phyloP scores from a whole-genome alignment of 306 rosid species.

The Cucurbita ficifolia region DNA sequence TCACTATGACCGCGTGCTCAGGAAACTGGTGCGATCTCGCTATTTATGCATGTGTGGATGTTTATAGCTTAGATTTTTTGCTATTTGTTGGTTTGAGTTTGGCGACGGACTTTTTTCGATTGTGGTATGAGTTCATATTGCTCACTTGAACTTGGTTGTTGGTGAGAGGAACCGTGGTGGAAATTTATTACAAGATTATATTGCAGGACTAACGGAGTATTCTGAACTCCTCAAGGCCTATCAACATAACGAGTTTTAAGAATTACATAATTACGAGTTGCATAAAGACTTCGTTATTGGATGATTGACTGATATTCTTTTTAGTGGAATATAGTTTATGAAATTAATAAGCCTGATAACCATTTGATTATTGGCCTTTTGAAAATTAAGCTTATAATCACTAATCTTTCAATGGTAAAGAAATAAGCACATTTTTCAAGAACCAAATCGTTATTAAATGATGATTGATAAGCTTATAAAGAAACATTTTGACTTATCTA shows the following conservation, averaged over 20 bases:
- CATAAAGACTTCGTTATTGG: not conserved
- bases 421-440: not conserved
- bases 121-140: not conserved
- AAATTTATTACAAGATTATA: not conserved
- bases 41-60: not conserved
- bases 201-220: not conserved
- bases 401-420: too few species aligned
- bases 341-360: not conserved
- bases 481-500: not conserved
- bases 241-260: not conserved
- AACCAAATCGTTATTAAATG: not conserved
- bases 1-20: constrained; percentile 73
- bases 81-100: not conserved
- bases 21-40: constrained; percentile 42
- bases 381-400: not conserved
- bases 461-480: not conserved
- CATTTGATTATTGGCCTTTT: not conserved
- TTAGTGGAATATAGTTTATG: not conserved
- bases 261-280: not conserved
- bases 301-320: not conserved
- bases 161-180: not conserved
- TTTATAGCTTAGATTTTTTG: not conserved
- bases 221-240: not conserved
- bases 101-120: not conserved
- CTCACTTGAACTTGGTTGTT: not conserved